phyloP scores from a whole-genome alignment of 106 monocot genomes.

The Dactylorhiza incarnata region DNA sequence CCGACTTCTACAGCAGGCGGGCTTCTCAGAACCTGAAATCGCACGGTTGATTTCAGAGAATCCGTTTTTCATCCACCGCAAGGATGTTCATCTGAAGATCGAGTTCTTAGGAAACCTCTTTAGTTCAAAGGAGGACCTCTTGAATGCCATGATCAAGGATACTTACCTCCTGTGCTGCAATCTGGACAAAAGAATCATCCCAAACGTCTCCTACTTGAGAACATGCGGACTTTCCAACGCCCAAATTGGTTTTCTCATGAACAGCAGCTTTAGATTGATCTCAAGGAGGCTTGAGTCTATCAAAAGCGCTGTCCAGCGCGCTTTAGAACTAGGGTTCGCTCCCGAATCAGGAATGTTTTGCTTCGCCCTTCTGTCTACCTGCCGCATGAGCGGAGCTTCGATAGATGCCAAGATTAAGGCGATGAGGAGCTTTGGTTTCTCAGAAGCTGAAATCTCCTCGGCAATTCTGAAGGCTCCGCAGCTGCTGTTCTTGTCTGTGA shows the following conservation, averaged over 20 bases:
- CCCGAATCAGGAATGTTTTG: conserved; percentile 6
- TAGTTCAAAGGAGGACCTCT: neutral
- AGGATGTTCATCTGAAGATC: neutral
- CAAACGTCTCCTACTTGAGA: conserved; percentile 17
- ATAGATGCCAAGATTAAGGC: conserved; percentile 11
- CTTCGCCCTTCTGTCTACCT: neutral
- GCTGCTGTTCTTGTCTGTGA: conserved; percentile 4
- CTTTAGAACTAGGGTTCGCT: conserved; percentile 11
- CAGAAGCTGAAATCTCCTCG: conserved; percentile 11
- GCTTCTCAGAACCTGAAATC: conserved; percentile 16
- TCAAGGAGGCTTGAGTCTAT: neutral
- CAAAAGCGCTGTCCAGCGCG: neutral
- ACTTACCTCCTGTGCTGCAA: neutral
- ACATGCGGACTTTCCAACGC: neutral
- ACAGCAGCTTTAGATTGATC: neutral
- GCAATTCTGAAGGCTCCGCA: conserved; percentile 16
- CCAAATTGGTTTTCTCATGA: conserved; percentile 8
- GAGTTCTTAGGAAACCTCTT: neutral
- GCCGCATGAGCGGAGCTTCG: neutral
- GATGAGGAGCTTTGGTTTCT: conserved; percentile 13
- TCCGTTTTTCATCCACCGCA: neutral
- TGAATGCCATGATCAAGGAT: neutral
- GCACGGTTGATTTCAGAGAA: neutral
- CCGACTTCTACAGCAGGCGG: conserved; percentile 6
- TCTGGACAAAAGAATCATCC: conserved; percentile 1